Base-by-base conservation (phyloP, 768 basidiomycete species). In the Auriscalpium vulgare region DNA sequence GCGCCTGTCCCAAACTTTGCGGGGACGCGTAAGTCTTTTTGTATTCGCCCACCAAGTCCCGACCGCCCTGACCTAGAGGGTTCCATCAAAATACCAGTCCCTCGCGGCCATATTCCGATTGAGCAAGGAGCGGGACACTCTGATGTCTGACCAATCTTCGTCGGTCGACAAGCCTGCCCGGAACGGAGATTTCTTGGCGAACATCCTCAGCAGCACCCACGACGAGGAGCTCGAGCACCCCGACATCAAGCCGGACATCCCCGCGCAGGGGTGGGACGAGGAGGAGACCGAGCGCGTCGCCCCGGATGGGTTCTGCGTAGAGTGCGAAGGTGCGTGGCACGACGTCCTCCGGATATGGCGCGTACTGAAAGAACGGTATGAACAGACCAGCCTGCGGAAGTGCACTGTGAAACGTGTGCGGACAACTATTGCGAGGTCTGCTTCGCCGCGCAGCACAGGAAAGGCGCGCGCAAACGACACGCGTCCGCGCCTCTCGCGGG, bases 391-490 rank as follows among this genome's bases (percentile, higher is more conserved):
- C 89, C 91, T 54, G 87, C 88, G 5, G 80, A 88, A 65, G 63
- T 92, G 19, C 68, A 74, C 51, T 93, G 91, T 65, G 82, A 85
- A 64, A 77, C 78, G 10, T 93, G 91, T 66, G 71, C 65, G 3
- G 91, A 92, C 65, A 68, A 75, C 17, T 92, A 83, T 64, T 92
- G 91, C 58, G 86, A 91, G 65, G 91, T 93, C 21, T 93, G 91
- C 75, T 93, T 87, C 67, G 80, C 86, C 10, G 80, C 90, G 1
- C 88, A 88, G 65, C 91, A 93, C 68, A 75, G 90, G 48, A 93
- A 92, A 63, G 91, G 91, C 8, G 76, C 83, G 2, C 77, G 91
- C 50, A 90, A 85, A 68, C 68, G 67, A 38, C 91, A 92, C 66
- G 65, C 69, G 7, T 72, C 74, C 13, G 84, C 77, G 60, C 72